Base-by-base conservation (phyloP, 352 stramenopile species). In the Phytophthora quininea region DNA sequence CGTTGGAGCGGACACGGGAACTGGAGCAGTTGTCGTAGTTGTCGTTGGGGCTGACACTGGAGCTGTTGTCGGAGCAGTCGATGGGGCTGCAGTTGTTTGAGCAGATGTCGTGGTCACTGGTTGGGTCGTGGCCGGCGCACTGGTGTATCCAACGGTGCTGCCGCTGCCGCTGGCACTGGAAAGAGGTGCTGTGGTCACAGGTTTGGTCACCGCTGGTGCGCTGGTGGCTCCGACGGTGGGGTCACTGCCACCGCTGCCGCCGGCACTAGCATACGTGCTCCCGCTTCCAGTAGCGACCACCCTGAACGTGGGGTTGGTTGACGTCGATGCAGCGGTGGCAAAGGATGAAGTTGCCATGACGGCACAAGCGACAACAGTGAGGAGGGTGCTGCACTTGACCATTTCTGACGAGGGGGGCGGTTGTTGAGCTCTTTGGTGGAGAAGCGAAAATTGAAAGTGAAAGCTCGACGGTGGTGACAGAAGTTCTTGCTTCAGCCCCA, bases 381-480 rank as follows among this genome's bases (percentile, higher is more conserved):
- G 3, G 42, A 65, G 42, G 49, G 62, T 57, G 50, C 35, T 69
- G 45, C 45, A 50, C 59, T 73, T 73, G 66, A 73, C 66, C 66
- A 73, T 73, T 3, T 6, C 43, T 43, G 37, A 35, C 19, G 4
- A 10, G 19, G 15, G 35, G 11, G 15, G 27, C 29, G 3, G 19
- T 30, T 29, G 37, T 37, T 49, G 43, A 8, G 24, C 1, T 7
- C 54, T 53, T 11, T 10, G 33, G 47, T 24, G 50, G 11, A 19
- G 12, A 27, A 52, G 3, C 12, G 12, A 48, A 54, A 67, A 67
- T 15, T 47, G 10, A 64, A 63, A 68, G 52, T 72, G 58, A 32
- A 37, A 32, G 2, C 7, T 45, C 33, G 33, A 48, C 15, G 19
- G 14, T 48, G 24, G 46, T 11, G 32, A 2, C 30, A 11, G 40